Evolutionary conservation across 345 rosid species (phyloP), one percentile per base, ranked within the genome.

Genomic region (Ricinus communis): DNA sequence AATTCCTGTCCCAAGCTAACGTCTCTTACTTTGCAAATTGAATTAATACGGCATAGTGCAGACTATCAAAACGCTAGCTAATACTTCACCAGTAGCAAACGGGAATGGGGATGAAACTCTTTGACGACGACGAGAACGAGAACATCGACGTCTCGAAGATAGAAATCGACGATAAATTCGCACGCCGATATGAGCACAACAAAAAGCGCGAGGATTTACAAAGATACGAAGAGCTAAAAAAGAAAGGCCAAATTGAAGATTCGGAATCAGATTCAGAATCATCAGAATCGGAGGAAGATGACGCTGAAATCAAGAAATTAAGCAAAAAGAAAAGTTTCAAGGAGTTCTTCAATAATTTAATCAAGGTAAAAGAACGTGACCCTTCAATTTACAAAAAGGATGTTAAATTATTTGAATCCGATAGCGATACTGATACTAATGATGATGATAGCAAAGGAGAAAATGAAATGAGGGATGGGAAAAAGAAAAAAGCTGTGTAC

Each of bases 161-260:
- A 0, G 83, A 91, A 81, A 74, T 93, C 66, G 66, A 91, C 74
- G 12, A 82, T 50, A 88, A 87, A 5, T 91, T 77, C 58, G 87
- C 87, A 13, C 73, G 69, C 19, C 81, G 85, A 66, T 84, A 79
- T 33, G 85, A 85, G 79, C 75, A 86, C 81, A 89, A 87, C 81
- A 87, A 85, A 87, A 75, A 77, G 54, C 87, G 93, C 0, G 92
- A 89, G 71, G 93, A 82, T 74, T 85, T 85, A 30, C 91, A 87
- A 19, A 76, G 87, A 59, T 83, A 65, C 41, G 83, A 85, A 70
- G 90, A 77, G 79, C 84, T 80, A 22, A 65, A 74, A 62, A 79
- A 71, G 84, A 81, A 40, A 71, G 97, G 96, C 66, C 50, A 54
- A 12, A 68, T 79, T 8, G 77, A 64, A 2, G 87, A 72, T 8